Base-by-base conservation (phyloP, 345 rosid species). In the Syzygium jambos region DNA sequence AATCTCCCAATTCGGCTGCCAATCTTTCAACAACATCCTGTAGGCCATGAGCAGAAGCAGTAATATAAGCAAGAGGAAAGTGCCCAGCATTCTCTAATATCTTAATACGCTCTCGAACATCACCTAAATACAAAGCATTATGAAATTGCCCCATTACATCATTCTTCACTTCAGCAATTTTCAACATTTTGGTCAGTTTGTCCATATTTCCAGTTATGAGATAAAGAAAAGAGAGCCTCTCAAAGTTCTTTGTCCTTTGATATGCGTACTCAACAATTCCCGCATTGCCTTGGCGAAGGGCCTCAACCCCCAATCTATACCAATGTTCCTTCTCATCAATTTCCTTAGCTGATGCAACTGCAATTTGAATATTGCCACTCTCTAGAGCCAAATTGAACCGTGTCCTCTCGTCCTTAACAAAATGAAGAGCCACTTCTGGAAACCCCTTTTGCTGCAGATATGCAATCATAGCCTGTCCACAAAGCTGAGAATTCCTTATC, bases 131-230 rank as follows among this genome's bases (percentile, higher is more conserved):
- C 86, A 97, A 89, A 54, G 98, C 98, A 91, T 97, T 95, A 86
- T 97, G 99, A 89, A 97, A 97, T 90, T 97, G 99, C 73, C 98
- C 99, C 99, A 97, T 97, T 2, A 97, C 94, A 87, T 97, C 98
- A 87, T 95, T 95, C 91, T 96, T 95, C 85, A 95, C 98, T 91
- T 95, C 98, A 2, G 99, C 98, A 93, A 96, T 97, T 91, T 93
- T 97, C 90, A 97, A 92, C 98, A 97, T 93, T 91, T 96, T 97
- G 59, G 98, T 89, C 85, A 97, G 93, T 90, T 96, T 97, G 16
- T 96, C 99, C 89, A 90, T 52, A 86, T 96, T 97, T 17, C 99
- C 99, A 68, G 98, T 96, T 84, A 96, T 89, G 84, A 97, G 98
- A 92, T 97, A 97, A 5, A 97, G 96, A 87, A 97, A 97, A 41